A percentile compares a stretch with the other conserved stretches of the same genome.
phyloP scores from a whole-genome alignment of 305 asterid genomes.

The Solanum hybrid region DNA sequence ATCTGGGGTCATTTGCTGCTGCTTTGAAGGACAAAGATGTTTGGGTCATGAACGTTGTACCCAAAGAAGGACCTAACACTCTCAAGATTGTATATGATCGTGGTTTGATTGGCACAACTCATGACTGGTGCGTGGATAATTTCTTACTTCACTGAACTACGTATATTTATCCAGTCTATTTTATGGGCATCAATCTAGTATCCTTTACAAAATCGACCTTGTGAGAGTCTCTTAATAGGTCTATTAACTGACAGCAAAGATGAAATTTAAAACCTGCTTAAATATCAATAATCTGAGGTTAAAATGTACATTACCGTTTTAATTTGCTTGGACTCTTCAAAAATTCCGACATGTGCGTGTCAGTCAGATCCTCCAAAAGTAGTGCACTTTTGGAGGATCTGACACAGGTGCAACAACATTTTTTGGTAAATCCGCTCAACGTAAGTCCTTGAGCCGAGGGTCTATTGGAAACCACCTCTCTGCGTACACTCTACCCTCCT shows the following conservation, averaged over 20 bases:
- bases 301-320: not conserved
- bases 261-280: not conserved
- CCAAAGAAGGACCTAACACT: slow-evolving; percentile 92
- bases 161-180: not conserved
- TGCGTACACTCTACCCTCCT: not conserved
- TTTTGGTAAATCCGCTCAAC: not conserved
- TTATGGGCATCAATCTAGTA: not conserved
- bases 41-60: slow-evolving; percentile 94
- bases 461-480: not conserved
- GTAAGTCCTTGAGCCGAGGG: not conserved
- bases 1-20: slow-evolving; percentile 90
- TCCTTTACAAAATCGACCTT: not conserved
- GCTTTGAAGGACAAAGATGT: slow-evolving; percentile 82
- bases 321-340: not conserved
- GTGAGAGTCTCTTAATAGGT: not conserved
- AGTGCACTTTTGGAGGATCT: not conserved
- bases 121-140: slow-evolving; percentile 53
- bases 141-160: not conserved
- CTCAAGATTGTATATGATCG: slow-evolving; percentile 81
- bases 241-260: not conserved
- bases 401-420: not conserved
- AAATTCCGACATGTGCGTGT: not conserved
- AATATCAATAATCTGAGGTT: not conserved
- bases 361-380: not conserved
- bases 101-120: slow-evolving; percentile 82